Percentiles rank a stretch among this genome's conserved stretches.
phyloP scores from a whole-genome alignment of 2,329 filamentous ascomycete species.

The Knoxdaviesia proteae region DNA sequence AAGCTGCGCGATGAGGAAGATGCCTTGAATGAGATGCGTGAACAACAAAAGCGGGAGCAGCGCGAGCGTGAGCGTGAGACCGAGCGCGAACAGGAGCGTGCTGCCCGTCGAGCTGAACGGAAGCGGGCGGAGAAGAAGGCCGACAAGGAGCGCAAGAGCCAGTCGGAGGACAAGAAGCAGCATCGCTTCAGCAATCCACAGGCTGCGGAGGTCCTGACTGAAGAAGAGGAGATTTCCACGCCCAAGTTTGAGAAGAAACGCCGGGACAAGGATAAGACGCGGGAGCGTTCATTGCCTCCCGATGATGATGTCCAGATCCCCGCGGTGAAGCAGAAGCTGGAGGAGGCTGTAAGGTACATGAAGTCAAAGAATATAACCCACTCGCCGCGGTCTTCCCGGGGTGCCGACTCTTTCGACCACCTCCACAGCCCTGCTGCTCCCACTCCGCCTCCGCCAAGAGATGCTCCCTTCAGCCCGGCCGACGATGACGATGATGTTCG shows the following conservation, averaged over 20 bases:
- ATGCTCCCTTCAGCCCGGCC: slow-evolving; percentile 10
- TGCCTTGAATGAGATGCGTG: neutral
- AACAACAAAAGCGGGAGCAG: slow-evolving; percentile 2
- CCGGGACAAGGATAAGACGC: slow-evolving; percentile 6
- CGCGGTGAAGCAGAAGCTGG: slow-evolving; percentile 6
- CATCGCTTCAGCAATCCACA: slow-evolving; percentile 11
- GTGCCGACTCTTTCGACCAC: too few relatives aligned
- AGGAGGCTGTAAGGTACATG: slow-evolving; percentile 12
- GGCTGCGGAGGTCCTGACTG: slow-evolving; percentile 15
- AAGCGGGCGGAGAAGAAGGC: slow-evolving; percentile 13
- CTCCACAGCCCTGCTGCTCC: slow-evolving; percentile 11
- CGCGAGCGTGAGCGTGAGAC: slow-evolving; percentile 6
- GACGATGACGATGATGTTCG: slow-evolving; percentile 11
- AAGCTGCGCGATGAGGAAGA: slow-evolving; percentile 5
- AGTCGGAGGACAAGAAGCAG: slow-evolving; percentile 14
- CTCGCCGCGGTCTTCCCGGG: too few relatives aligned
- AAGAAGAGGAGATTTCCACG: slow-evolving; percentile 3
- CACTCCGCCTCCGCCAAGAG: slow-evolving; percentile 14
- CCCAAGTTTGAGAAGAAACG: slow-evolving; percentile 16
- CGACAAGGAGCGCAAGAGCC: slow-evolving; percentile 17
- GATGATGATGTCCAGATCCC: slow-evolving; percentile 10
- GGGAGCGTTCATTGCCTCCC: slow-evolving; percentile 13
- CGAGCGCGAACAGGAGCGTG: slow-evolving; percentile 8
- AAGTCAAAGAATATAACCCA: slow-evolving; percentile 5
- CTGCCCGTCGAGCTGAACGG: slow-evolving; percentile 5